Evolutionary conservation across 768 basidiomycete species (phyloP).

Genomic region (Paxillus involutus): DNA sequence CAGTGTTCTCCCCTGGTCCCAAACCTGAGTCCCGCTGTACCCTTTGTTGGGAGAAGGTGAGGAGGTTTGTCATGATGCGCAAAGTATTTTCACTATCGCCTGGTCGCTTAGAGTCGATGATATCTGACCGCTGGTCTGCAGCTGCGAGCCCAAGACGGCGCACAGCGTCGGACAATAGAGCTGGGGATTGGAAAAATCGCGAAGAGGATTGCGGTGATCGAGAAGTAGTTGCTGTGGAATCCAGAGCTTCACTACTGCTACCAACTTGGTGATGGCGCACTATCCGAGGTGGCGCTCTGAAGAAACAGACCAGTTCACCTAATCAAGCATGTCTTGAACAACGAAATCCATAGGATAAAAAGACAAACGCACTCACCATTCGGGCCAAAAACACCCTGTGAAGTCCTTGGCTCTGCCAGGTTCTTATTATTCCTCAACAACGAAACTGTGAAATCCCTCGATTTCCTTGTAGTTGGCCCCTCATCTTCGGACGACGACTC

Average conservation of each 20-base stretch:
- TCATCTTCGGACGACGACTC: slow-evolving; percentile 72
- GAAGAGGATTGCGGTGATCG: slow-evolving; percentile 21
- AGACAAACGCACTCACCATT: slow-evolving; percentile 54
- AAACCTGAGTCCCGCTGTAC: slow-evolving; percentile 39
- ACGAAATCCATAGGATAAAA: background rate
- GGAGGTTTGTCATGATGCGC: slow-evolving; percentile 77
- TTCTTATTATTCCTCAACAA: slow-evolving; percentile 70
- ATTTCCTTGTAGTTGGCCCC: slow-evolving; percentile 34
- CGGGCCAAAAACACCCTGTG: slow-evolving; percentile 86
- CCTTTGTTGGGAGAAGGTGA: slow-evolving; percentile 55
- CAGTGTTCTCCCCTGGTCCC: slow-evolving; percentile 36
- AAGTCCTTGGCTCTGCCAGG: slow-evolving; percentile 79
- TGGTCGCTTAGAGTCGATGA: slow-evolving; percentile 39
- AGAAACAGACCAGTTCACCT: slow-evolving; percentile 90
- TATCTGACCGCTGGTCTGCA: slow-evolving; percentile 46
- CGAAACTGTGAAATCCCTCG: slow-evolving; percentile 51
- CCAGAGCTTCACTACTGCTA: slow-evolving; percentile 44
- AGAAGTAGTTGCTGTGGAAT: slow-evolving; percentile 38
- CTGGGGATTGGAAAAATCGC: slow-evolving; percentile 58
- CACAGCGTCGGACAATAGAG: slow-evolving; percentile 72
- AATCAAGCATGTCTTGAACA: slow-evolving; percentile 2
- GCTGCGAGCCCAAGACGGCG: slow-evolving; percentile 63
- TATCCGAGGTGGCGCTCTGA: slow-evolving; percentile 71
- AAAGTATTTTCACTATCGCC: slow-evolving; percentile 59
- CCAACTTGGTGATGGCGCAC: slow-evolving; percentile 48